These are phyloP conservation scores for Tricharina praecox DNA, from an alignment of 495 filamentous ascomycete genomes.

Conservation along the genomic window DNA sequence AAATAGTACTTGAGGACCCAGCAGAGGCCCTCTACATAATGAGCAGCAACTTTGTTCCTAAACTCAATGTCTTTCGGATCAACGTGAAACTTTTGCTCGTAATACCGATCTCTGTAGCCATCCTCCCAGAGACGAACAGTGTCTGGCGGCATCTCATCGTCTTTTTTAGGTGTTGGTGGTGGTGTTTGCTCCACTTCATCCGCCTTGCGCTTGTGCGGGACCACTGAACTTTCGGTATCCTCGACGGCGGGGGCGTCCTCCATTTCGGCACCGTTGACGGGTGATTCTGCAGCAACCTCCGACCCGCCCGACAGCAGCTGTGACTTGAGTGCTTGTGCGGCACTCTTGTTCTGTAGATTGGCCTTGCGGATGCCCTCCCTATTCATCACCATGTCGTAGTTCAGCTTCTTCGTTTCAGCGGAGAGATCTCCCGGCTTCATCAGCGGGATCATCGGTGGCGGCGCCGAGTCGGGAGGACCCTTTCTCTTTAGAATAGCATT, in stretches of 20 bases:
- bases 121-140: constrained; percentile 85
- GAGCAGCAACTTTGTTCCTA: constrained; percentile 74
- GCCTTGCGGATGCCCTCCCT: constrained; percentile 55
- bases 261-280: constrained; percentile 5
- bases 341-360: constrained; percentile 84
- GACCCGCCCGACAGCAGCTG: constrained; percentile 42
- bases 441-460: constrained; percentile 34
- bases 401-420: constrained; percentile 42
- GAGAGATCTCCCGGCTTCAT: constrained; percentile 47
- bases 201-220: constrained; percentile 37
- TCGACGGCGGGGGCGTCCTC: not conserved
- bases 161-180: constrained; percentile 30
- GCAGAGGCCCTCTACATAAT: constrained; percentile 89
- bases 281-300: constrained; percentile 3
- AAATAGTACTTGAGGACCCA: constrained; percentile 99
- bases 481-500: constrained; percentile 6
- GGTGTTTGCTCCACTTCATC: constrained; percentile 45
- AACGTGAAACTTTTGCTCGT: constrained; percentile 91
- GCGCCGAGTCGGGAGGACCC: constrained; percentile 22
- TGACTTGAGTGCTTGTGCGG: constrained; percentile 73
- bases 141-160: constrained; percentile 52
- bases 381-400: constrained; percentile 80
- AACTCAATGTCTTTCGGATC: constrained; percentile 67
- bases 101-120: constrained; percentile 89
- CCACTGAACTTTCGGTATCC: not conserved